Base-by-base conservation (phyloP, 306 rosid species). In the Medicago arabica region DNA sequence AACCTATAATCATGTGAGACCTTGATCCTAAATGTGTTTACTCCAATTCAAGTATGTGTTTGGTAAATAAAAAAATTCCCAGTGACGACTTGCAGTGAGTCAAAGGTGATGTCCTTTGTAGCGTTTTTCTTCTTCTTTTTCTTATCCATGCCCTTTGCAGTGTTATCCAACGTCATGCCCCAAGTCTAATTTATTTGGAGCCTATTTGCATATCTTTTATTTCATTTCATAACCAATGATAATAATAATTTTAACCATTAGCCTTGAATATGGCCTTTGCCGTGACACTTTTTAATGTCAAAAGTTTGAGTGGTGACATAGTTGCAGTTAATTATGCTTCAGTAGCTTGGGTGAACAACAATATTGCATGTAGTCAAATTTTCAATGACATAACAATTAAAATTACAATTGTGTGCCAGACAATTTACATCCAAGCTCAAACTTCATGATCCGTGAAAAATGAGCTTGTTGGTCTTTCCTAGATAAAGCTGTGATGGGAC, bases 1-100 rank as follows among this genome's bases (percentile, higher is more conserved):
- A 50, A 74, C 75, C 68, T 80, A 81, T 75, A 73, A 76, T 69
- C 77, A 49, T 87, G 83, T 86, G 63, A 57, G 67, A 67, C 72
- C 53, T 72, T 75, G 34, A 76, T 57, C 72, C 62, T 74, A 76
- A 67, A 53, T 70, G 59, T 16, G 58, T 72, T 78, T 65, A 78
- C 69, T 41, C 31, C 31, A 28, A 28, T 28, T 28, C 31, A 28
- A 28, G 4, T 47, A 9, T 55, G 14, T 18, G 4, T 15, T 54
- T 54, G 38, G 38, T 34, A 34, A 34, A 34, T 34, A 34, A 34
- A 34, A 34, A 34, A 34, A 34, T 34, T 34, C 38, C 5, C 7
- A 34, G 38, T 34, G 38, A 34, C 38, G 38, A 34, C 38, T 34
- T 34, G 38, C 38, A 34, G 38, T 34, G 38, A 34, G 38, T 34